Percentiles rank a stretch among this genome's conserved stretches.
phyloP scores from a whole-genome alignment of 306 rosid genomes.

The Gastrolobium bilobum region DNA sequence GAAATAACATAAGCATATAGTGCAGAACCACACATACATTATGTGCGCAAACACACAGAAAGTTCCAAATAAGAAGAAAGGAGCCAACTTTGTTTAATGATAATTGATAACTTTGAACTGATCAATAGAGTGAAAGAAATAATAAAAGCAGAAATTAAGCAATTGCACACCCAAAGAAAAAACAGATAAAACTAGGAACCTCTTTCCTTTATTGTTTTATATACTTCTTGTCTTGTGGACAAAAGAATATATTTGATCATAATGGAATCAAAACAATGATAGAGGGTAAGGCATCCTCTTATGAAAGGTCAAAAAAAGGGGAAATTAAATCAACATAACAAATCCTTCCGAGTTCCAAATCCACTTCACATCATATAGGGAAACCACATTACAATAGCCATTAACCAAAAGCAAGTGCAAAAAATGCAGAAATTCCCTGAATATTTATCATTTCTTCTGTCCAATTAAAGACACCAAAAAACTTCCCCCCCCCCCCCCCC shows the following conservation, averaged over 20 bases:
- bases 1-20: constrained; percentile 1
- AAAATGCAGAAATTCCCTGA: constrained; percentile 27
- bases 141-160: constrained; percentile 16
- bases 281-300: constrained; percentile 6
- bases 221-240: neutral
- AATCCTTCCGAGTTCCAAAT: constrained; percentile 28
- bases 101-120: neutral
- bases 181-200: no score
- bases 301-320: constrained; percentile 21
- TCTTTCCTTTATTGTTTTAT: neutral
- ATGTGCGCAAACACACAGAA: constrained; percentile 9
- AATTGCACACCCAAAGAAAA: neutral
- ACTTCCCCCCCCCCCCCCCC: neutral
- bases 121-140: constrained; percentile 23
- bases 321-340: constrained; percentile 13
- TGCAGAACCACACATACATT: neutral
- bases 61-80: constrained; percentile 22
- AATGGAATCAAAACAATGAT: constrained; percentile 24
- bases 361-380: constrained; percentile 1
- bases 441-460: constrained; percentile 29
- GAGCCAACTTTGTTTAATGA: neutral
- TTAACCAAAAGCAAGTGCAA: constrained; percentile 14
- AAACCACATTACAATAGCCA: constrained; percentile 25
- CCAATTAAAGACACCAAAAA: constrained; percentile 26
- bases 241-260: neutral